Percentiles rank a stretch among this genome's conserved stretches.
These are phyloP conservation scores for Claviceps sp. DNA, from an alignment of 2,329 filamentous ascomycete genomes.

Conservation along the genomic window DNA sequence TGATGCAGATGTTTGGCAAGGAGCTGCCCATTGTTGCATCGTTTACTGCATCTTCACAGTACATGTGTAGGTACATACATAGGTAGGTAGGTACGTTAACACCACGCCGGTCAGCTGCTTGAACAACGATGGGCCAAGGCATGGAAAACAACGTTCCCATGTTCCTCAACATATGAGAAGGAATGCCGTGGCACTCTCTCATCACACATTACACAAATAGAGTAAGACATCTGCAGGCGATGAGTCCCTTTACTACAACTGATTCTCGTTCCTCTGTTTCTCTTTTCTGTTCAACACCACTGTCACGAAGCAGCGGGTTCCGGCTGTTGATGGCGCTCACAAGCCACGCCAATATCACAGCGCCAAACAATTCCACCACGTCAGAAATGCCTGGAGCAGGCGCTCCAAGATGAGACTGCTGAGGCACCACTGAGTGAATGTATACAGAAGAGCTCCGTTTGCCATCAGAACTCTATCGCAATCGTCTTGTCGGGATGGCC, in stretches of 20 bases:
- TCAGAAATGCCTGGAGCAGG: too few relatives aligned
- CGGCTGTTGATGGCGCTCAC: background rate
- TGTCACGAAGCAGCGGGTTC: background rate
- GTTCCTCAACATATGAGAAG: background rate
- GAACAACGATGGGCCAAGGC: background rate
- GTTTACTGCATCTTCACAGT: background rate
- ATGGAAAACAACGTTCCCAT: background rate
- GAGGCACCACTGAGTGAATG: too few relatives aligned
- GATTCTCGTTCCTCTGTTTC: too few relatives aligned
- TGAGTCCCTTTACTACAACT: too few relatives aligned
- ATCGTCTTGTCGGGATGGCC: background rate
- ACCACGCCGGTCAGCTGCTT: background rate
- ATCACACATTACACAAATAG: too few relatives aligned
- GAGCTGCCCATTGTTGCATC: background rate
- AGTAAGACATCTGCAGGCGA: too few relatives aligned
- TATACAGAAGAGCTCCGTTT: too few relatives aligned
- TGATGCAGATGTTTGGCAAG: background rate
- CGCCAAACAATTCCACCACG: background rate
- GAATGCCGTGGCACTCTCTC: background rate
- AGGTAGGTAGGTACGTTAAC: background rate
- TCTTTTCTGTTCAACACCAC: background rate
- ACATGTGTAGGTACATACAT: background rate
- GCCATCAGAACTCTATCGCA: too few relatives aligned
- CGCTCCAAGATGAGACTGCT: too few relatives aligned
- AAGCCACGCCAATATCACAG: background rate